phyloP scores from a whole-genome alignment of 345 rosid species.

The Sonneratia caseolaris region DNA sequence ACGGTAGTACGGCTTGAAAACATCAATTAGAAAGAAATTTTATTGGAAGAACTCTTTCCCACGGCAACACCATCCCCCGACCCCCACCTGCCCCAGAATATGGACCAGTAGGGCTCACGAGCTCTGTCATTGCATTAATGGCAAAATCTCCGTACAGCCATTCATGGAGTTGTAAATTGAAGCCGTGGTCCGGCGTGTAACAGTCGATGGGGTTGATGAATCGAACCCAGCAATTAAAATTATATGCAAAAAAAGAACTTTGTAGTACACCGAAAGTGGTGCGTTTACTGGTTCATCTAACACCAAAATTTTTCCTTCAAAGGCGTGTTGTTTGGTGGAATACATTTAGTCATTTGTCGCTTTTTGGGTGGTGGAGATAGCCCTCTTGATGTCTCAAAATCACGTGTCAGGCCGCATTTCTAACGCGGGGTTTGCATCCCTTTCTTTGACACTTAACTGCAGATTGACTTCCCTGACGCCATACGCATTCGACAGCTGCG shows the following conservation, averaged over 20 bases:
- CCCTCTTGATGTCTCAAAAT: not conserved
- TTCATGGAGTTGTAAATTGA: not conserved
- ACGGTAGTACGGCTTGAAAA: not conserved
- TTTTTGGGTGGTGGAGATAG: not conserved
- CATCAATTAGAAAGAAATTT: not conserved
- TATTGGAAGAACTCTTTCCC: not conserved
- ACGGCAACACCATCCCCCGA: no score
- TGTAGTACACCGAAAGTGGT: not conserved
- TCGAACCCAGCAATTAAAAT: no score
- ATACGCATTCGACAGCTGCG: slow-evolving; percentile 11
- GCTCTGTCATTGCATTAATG: not conserved
- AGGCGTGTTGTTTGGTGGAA: not conserved
- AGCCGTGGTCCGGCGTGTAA: not conserved
- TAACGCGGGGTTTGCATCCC: not conserved
- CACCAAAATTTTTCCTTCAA: not conserved
- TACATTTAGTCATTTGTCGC: not conserved
- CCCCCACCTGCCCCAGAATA: no score
- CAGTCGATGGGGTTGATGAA: no score
- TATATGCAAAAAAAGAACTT: not conserved
- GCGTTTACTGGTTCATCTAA: not conserved
- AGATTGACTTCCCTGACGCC: slow-evolving; percentile 37
- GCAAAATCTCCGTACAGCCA: not conserved
- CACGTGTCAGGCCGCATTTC: not conserved
- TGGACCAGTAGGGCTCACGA: not conserved
- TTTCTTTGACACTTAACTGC: slow-evolving; percentile 10